Evolutionary conservation across 495 filamentous ascomycete genomes (phyloP), one percentile per base, ranked within the genome.

Genomic region (Cercophora scortea): DNA sequence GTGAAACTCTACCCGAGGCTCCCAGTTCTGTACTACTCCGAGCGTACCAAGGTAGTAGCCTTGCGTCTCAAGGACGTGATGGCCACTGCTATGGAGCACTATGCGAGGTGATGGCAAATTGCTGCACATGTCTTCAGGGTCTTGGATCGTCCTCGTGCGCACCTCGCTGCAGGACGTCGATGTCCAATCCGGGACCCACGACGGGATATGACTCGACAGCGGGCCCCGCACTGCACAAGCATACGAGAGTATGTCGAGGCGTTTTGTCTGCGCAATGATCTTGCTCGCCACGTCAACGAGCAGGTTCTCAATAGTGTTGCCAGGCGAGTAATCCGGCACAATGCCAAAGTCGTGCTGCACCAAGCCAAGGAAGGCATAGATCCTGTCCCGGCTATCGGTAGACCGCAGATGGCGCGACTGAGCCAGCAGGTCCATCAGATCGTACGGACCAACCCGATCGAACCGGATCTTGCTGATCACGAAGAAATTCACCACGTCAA

Each of bases 331-430:
- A 16, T 52, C 50, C 9, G 50, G 50, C 41, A 52, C 41, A 13
- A 52, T 52, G 10, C 50, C 50, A 32, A 46, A 52, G 16, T 42
- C 41, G n/a, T 41, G 15, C 12, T 35, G 32, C 12, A 47, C 50
- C 15, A 52, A 42, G 6, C 50, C 50, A 15, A 52, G 33, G 13
- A 52, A 52, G 8, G 50, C 50, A 39, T 52, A 52, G 11, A 52
- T 38, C 42, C 50, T 11, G 34, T 52, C 50, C 8, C 50, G 42
- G 15, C 32, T 7, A 32, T 52, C 50, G 4, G 42, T 39, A 8
- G 17, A 33, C 16, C 19, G 42, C 13, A 45, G 17, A n/a, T 46
- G 32, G 9, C 50, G 25, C 33, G 50, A 46, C 35, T 39, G 50
- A 15, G 42, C 15, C 9, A 52, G 42, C 16, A 52, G 42, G 6